Evolutionary conservation across 2,329 filamentous ascomycete genomes (phyloP), one percentile per base, ranked within the genome.

Genomic region (Fusarium torreyae): DNA sequence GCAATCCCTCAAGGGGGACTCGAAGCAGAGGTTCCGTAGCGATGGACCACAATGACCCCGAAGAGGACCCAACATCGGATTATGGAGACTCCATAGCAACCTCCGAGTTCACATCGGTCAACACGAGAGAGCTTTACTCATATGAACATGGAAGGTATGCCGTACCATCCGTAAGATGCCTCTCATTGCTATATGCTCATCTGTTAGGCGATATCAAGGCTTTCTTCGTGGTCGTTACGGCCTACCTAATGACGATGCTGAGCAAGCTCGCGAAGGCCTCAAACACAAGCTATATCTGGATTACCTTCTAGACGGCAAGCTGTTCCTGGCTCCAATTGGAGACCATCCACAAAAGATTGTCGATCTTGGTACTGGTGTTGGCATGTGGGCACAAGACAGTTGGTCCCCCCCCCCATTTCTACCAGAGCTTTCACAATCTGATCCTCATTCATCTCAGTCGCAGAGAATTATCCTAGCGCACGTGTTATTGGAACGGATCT

Each of bases 341-440:
- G 72, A 79, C 24, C 74, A 77, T 22, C 83, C 83, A 4, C 84
- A 86, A 48, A 85, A 82, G 66, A 84, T 87, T 59, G 75, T 86
- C 36, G 84, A 86, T 61, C 71, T 86, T 17, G 85, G 84, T 26
- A 86, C 84, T 6, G 85, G 84, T 7, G 83, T 82, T 33, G 83
- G 83, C 28, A 80, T 87, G 42, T 90, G 88, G 88, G 87, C 87
- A 4, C 83, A 88, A 54, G 83, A 85, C 69, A 77, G 83, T 85
- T 70, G 38, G 79, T 76, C 18, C 18, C 26, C 56, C n/a, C n/a
- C 18, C 18, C 53, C 6, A 20, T 24, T 15, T 42, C 31, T 39
- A 26, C 20, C 24, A 20, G 13, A 42, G 9, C 14, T 14, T 34
- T 55, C 40, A 34, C 45, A 40, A 15, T 42, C 49, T 51, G 45